Conservation (phyloP, 192 early-diverging fungal genomes). For the Kappamyces sp. region DNA sequence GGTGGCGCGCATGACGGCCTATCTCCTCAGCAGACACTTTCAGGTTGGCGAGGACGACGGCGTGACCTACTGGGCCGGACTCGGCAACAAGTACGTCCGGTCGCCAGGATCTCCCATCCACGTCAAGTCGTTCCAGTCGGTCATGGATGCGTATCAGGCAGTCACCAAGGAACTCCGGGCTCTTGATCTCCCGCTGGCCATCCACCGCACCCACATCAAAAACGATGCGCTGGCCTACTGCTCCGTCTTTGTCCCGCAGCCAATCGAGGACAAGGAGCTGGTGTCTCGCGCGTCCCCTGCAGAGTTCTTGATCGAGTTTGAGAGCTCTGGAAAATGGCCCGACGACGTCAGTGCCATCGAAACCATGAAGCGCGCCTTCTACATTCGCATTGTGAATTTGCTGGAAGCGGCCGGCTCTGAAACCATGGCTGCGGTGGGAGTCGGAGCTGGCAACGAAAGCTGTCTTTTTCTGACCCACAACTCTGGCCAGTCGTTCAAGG, state of each 20-base stretch:
- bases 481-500: conserved; percentile 4
- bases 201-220: conserved; percentile 53
- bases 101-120: conserved; percentile 26
- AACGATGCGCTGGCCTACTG: conserved; percentile 63
- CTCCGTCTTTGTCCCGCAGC: conserved; percentile 71
- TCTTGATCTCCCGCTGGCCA: conserved; percentile 62
- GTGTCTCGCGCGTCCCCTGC: conserved; percentile 29
- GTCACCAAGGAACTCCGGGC: conserved; percentile 56
- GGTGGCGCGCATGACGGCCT: conserved; percentile 70
- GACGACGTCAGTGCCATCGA: conserved; percentile 80
- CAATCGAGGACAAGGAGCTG: conserved; percentile 23
- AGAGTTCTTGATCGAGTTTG: conserved; percentile 79
- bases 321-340: conserved; percentile 79
- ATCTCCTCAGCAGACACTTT: conserved; percentile 73
- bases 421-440: conserved; percentile 36
- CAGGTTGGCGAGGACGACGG: conserved; percentile 31
- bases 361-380: conserved; percentile 85
- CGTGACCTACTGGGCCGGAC: conserved; percentile 58
- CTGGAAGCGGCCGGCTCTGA: conserved; percentile 40
- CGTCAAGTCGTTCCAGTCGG: conserved; percentile 55
- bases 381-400: conserved; percentile 64
- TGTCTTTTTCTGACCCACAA: conserved; percentile 3
- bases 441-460: conserved; percentile 4
- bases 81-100: conserved; percentile 57
- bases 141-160: conserved; percentile 59